Evolutionary conservation across 805 yeast genomes (phyloP), one percentile per base, ranked within the genome.

Genomic region (Metschnikowia peoriensis): DNA sequence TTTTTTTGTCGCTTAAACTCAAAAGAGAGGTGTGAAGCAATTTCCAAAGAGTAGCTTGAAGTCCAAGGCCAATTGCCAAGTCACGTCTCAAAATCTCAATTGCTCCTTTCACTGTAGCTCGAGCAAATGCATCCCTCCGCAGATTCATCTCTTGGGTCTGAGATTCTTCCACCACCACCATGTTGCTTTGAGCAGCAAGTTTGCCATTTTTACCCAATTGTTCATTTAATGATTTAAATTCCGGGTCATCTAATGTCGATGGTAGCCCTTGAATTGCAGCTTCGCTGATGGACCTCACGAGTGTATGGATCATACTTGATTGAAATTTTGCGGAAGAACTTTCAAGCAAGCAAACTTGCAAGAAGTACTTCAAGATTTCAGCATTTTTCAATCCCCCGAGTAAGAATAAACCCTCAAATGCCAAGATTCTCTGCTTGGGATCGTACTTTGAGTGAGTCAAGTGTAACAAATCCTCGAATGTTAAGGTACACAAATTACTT

Each of bases 381-480:
- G 73, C 66, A 60, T 89, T 88, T 53, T 84, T 85, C 56, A 92
- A 67, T 1, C 94, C 97, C 17, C 97, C 97, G 44, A 89, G 70
- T 4, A 79, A 60, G 47, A 94, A 71, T 32, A 94, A 62, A 0
- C 90, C 88, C 51, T 81, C 79, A 63, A 89, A 85, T 0, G 97
- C 92, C 28, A 79, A 78, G 9, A 86, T 61, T 41, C 96, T 69
- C 0, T 89, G 77, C 22, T 82, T 84, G 22, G 73, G 69, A 7
- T 75, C 68, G 51, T 72, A 73, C n/a, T 67, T 70, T 0, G 75
- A 70, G 42, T 72, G 69, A 0, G 92, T 81, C 60, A 77, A 78
- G 45, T 76, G 70, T 38, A 88, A 61, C 51, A 86, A 63, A 52
- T 85, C 85, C 56, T 81, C 79, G 55, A 83, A 75, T 22, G 81